These are phyloP conservation scores for Penicillium janthinellum DNA, from an alignment of 2,329 filamentous ascomycete species.

Conservation along the genomic window DNA sequence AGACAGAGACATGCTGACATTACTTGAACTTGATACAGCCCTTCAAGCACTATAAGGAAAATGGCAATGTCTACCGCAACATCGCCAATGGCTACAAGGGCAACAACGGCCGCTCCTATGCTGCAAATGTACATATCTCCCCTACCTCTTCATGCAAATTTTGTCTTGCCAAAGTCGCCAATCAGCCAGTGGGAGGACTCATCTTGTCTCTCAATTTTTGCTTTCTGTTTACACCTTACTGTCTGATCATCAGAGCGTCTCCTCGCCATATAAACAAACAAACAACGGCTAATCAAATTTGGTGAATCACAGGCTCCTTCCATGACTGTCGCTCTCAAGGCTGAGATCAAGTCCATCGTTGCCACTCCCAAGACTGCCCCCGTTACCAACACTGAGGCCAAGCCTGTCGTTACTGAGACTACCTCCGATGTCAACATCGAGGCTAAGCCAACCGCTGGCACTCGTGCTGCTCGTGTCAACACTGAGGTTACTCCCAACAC, in stretches of 20 bases:
- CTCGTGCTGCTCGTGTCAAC: too few species aligned
- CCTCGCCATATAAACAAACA: not conserved
- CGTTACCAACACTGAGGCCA: too few species aligned
- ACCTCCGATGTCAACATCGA: too few species aligned
- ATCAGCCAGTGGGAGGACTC: not conserved
- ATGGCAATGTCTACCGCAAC: not conserved
- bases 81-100: not conserved
- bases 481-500: too few species aligned
- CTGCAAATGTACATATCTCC: not conserved
- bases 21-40: not conserved
- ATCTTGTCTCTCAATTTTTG: too few species aligned
- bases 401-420: too few species aligned
- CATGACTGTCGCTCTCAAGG: too few species aligned
- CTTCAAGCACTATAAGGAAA: not conserved
- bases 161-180: not conserved
- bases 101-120: not conserved
- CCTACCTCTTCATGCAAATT: not conserved
- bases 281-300: not conserved
- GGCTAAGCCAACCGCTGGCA: too few species aligned
- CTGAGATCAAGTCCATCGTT: too few species aligned
- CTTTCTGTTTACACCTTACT: not conserved
- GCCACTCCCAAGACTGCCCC: too few species aligned
- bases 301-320: not conserved
- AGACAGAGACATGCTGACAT: not conserved
- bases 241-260: not conserved